Base-by-base conservation (phyloP, 345 rosid genomes). In the Iberis pinnata region DNA sequence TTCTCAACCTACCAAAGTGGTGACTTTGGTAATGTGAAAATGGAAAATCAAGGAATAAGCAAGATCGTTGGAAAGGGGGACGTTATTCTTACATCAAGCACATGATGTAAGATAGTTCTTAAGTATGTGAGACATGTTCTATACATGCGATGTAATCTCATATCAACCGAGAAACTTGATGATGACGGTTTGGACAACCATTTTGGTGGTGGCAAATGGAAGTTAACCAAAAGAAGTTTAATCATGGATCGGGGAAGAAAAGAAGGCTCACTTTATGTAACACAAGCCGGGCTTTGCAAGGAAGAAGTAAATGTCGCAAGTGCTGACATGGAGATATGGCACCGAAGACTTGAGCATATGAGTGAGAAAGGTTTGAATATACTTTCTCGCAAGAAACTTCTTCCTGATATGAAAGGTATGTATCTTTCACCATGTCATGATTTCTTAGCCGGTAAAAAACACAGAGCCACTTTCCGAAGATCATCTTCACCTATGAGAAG, bases 41-140 rank as follows among this genome's bases (percentile, higher is more conserved):
- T 43, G 48, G 48, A n/a, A 9, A 7, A 43, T 43, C 18, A 45
- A 45, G 33, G 50, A 45, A 45, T 31, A 45, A 45, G 50, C 50
- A 45, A 22, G 18, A 24, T 24, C 4, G 7, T 44, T n/a, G 29
- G 17, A 44, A 44, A 24, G 7, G 50, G 31, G 6, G 11, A 25
- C 4, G 18, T 13, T 1, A 8, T 45, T n/a, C 13, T 51, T 50
- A 50, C 57, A 37, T 52, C 31, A n/a, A 36, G 20, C 43, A 52
- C 2, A 3, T 4, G 43, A 37, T n/a, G 31, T 35, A 22, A 36
- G 32, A 0, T 26, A n/a, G 8, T 26, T 47, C 52, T 26, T 19
- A 26, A 47, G 7, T 12, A 47, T 47, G 18, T 24, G n/a, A 47
- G 19, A 18, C 36, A 15, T 47, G 52, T 47, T 27, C 36, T 12